Conservation (phyloP, 2,329 filamentous ascomycete species). For the Fusarium sp. region DNA sequence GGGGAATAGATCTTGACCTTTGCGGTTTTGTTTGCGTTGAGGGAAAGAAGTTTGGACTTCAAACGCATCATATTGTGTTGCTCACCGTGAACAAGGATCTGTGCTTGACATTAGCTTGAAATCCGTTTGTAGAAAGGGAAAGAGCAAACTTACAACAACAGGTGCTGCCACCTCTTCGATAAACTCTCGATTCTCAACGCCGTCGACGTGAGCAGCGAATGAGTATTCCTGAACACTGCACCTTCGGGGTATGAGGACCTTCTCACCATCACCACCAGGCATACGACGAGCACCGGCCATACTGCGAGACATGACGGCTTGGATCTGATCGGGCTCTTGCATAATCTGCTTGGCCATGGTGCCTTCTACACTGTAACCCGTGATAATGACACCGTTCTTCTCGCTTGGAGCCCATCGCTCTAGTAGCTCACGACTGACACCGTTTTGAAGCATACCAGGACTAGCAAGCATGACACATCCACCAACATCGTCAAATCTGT, state of each 20-base stretch:
- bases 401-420: constrained; percentile 97
- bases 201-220: constrained; percentile 97
- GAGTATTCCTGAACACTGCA: constrained; percentile 96
- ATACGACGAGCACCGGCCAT: constrained; percentile 73
- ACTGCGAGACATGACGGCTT: constrained; percentile 88
- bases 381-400: constrained; percentile 98
- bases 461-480: constrained; percentile 97
- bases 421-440: constrained; percentile 91
- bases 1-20: constrained; percentile 96
- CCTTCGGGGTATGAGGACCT: constrained; percentile 90
- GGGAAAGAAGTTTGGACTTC: constrained; percentile 93
- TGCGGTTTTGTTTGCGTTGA: constrained; percentile 84
- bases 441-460: constrained; percentile 98
- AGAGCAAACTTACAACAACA: constrained; percentile 80
- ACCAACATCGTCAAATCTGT: constrained; percentile 95
- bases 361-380: constrained; percentile 97
- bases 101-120: constrained; percentile 25
- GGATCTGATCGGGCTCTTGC: constrained; percentile 94
- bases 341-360: constrained; percentile 98
- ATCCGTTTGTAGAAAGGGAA: background rate
- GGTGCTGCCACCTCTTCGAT: constrained; percentile 94
- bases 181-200: constrained; percentile 94
- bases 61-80: constrained; percentile 98
- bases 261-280: constrained; percentile 82
- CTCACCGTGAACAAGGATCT: constrained; percentile 97